Base-by-base conservation (phyloP, 2,329 filamentous ascomycete genomes). In the Cladosporium sp. region DNA sequence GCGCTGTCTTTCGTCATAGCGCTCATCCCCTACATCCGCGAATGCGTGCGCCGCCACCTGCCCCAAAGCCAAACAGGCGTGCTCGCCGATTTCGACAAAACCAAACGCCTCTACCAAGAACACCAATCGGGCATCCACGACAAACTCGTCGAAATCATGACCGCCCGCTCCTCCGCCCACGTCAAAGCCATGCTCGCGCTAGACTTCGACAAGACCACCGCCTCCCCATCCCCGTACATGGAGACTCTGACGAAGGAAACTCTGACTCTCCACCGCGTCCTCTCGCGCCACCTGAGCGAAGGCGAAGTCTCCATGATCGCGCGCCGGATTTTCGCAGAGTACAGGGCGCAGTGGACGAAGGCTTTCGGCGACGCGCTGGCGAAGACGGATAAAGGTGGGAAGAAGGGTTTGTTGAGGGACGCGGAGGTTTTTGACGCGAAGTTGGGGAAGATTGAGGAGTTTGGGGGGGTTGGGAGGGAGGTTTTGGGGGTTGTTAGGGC, bases 61-160 rank as follows among this genome's bases (percentile, higher is more conserved):
- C 51, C 69, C 2, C 75, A 77, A 20, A 76, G 38, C 16, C 49
- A 50, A 13, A 49, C 32, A 0, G 49, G 49, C 30, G 66, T 62
- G 67, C 73, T 92, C 72, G 82, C 80, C 30, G 90, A 95, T 57
- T 95, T 95, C 60, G 91, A 96, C 72, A 92, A 88, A 67, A 84
- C 93, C 47, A 85, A 87, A 57, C 79, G 89, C 16, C 72, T 91
- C 7, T 84, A 87, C 58, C 88, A 95, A 63, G 91, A 96, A 64
- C 91, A 96, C 63, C 90, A 95, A 64, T 84, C 84, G 55, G 90
- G 81, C 54, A 95, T 96, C 53, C 89, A 93, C 65, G 89, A 95
- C 62, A 96, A 96, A 66, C 74, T 96, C 1, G 86, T 95, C 15
- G 89, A 95, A 57, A 95, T 96, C 45, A 94, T 96, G 86, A 85